Evolutionary conservation across 768 basidiomycete genomes (phyloP).

Genomic region (Suillus ampliporus): DNA sequence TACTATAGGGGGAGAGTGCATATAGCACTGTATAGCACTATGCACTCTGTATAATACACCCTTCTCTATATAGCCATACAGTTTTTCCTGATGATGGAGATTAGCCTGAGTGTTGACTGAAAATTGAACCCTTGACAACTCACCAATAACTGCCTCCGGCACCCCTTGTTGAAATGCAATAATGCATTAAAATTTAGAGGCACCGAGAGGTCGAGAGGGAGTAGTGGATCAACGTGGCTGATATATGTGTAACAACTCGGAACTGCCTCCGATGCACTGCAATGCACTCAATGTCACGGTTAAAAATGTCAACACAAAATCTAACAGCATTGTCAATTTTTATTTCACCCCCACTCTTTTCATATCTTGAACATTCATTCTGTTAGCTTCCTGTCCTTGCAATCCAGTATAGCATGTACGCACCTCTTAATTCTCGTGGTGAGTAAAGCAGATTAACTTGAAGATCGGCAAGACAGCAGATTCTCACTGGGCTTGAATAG

Average conservation of each 20-base stretch:
- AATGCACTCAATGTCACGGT: not conserved
- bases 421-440: not conserved
- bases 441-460: not conserved
- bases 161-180: not conserved
- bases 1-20: too few species aligned
- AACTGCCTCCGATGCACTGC: too few species aligned
- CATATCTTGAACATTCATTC: not conserved
- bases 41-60: too few species aligned
- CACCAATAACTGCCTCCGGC: not conserved
- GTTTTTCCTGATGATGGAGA: not conserved
- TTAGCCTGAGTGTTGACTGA: too few species aligned
- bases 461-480: not conserved
- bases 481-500: not conserved
- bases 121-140: too few species aligned
- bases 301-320: not conserved
- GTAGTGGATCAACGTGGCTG: too few species aligned
- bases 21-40: too few species aligned
- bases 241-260: too few species aligned
- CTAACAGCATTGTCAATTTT: not conserved
- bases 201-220: too few species aligned
- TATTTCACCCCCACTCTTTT: not conserved
- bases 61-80: too few species aligned
- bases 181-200: too few species aligned
- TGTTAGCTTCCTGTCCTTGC: not conserved
- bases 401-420: not conserved